Evolutionary conservation across 23 red algal genomes (phyloP).

Genomic region (Gracilaria domingensis): DNA sequence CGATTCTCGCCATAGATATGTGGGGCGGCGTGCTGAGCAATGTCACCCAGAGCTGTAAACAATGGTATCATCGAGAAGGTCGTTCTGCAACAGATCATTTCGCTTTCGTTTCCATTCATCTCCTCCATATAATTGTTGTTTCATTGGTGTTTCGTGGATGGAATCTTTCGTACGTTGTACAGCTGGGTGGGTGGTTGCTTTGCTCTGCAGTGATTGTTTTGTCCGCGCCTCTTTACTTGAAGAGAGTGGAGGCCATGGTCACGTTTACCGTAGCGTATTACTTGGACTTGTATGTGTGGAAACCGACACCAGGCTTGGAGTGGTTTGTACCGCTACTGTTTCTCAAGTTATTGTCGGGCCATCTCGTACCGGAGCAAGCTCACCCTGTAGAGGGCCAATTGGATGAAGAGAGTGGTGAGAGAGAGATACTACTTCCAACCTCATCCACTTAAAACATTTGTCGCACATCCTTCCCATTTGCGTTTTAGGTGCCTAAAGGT

Average conservation of each 20-base stretch:
- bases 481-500: not conserved
- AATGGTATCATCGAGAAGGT: constrained; percentile 25
- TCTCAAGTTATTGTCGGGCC: not conserved
- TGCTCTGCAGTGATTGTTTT: not conserved
- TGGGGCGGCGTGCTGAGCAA: constrained; percentile 16
- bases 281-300: constrained; percentile 2
- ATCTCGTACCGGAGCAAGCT: constrained; percentile 20
- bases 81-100: constrained; percentile 7
- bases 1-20: constrained; percentile 2
- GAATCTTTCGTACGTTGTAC: not conserved
- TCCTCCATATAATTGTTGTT: not conserved
- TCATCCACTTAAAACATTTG: not conserved
- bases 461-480: not conserved
- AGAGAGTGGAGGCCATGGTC: not conserved
- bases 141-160: not conserved
- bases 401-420: not conserved
- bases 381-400: not conserved
- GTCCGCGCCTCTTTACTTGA: not conserved
- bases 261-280: not conserved
- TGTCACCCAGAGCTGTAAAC: constrained; percentile 6
- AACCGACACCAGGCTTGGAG: not conserved
- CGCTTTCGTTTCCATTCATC: not conserved
- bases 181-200: not conserved
- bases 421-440: not conserved
- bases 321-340: constrained; percentile 14